phyloP scores from a whole-genome alignment of 177 flowering plant species.

The Vitis hybrid region DNA sequence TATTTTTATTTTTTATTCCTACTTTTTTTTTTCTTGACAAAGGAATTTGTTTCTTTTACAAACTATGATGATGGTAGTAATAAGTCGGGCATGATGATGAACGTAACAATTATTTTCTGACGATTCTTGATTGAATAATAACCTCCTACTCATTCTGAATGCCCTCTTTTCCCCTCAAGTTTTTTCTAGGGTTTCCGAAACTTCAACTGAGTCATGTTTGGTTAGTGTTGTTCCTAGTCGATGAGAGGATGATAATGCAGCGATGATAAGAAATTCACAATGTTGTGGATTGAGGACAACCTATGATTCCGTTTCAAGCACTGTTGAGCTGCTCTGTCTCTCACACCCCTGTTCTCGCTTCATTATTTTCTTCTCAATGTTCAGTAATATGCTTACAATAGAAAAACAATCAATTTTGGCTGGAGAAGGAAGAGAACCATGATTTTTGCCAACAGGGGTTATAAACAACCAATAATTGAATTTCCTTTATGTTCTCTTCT shows the following conservation, averaged over 20 bases:
- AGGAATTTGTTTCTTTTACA: not conserved
- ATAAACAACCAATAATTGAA: too few relatives aligned
- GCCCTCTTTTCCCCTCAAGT: slow-evolving; percentile 4
- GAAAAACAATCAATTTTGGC: too few relatives aligned
- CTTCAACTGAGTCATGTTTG: not conserved
- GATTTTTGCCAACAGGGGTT: too few relatives aligned
- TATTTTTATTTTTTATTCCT: not conserved
- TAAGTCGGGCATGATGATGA: slow-evolving; percentile 23
- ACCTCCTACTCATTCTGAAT: slow-evolving; percentile 49
- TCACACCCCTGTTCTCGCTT: not conserved
- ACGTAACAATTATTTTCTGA: not conserved
- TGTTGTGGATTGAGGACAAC: slow-evolving; percentile 1
- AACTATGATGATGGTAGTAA: not conserved
- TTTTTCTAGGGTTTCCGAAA: not conserved
- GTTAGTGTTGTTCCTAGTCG: not conserved
- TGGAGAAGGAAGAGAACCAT: too few relatives aligned
- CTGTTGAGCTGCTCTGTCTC: slow-evolving; percentile 29
- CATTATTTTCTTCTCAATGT: too few relatives aligned
- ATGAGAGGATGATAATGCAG: slow-evolving; percentile 10
- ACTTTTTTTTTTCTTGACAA: too few relatives aligned
- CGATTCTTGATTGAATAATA: slow-evolving; percentile 10
- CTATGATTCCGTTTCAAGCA: slow-evolving; percentile 32
- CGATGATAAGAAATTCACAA: slow-evolving; percentile 23
- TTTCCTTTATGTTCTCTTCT: too few relatives aligned
- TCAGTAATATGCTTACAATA: too few relatives aligned